A percentile compares a stretch with the other conserved stretches of the same genome.
These are phyloP conservation scores for Metschnikowia kofuensis DNA, from an alignment of 805 yeast genomes.

Conservation along the genomic window DNA sequence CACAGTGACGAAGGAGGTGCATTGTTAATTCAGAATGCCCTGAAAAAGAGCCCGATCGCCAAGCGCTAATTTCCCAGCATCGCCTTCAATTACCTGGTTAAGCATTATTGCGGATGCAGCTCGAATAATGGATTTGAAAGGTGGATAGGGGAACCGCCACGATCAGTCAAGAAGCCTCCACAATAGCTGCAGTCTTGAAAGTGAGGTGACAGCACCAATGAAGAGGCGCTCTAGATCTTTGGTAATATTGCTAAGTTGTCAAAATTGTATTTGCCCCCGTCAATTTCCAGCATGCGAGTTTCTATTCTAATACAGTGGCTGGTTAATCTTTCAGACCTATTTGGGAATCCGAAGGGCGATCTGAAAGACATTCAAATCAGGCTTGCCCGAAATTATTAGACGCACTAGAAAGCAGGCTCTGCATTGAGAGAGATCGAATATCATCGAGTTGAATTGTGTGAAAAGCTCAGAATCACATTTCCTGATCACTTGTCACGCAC, in stretches of 20 bases:
- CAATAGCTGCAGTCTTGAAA: no score
- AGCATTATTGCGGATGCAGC: neutral
- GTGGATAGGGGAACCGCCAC: neutral
- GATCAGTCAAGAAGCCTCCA: no score
- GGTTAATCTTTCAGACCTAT: neutral
- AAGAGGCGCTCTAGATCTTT: no score
- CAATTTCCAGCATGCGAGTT: neutral
- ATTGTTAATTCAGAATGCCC: neutral
- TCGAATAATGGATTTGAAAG: neutral
- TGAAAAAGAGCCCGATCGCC: neutral
- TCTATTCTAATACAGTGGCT: no score
- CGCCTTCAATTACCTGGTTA: neutral
- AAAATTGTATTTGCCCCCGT: neutral
- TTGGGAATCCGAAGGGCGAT: neutral
- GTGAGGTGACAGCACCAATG: no score
- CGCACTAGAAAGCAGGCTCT: neutral
- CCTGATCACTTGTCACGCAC: neutral
- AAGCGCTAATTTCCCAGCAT: conserved; percentile 1
- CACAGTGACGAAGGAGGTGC: neutral
- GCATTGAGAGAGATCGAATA: neutral
- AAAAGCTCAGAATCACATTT: neutral
- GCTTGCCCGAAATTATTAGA: no score
- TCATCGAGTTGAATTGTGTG: neutral
- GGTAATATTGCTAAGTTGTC: no score
- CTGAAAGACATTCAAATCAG: neutral